A percentile compares a stretch with the other conserved stretches of the same genome.
Conservation (phyloP, 352 stramenopile genomes). For the Globisporangium spiculum region DNA sequence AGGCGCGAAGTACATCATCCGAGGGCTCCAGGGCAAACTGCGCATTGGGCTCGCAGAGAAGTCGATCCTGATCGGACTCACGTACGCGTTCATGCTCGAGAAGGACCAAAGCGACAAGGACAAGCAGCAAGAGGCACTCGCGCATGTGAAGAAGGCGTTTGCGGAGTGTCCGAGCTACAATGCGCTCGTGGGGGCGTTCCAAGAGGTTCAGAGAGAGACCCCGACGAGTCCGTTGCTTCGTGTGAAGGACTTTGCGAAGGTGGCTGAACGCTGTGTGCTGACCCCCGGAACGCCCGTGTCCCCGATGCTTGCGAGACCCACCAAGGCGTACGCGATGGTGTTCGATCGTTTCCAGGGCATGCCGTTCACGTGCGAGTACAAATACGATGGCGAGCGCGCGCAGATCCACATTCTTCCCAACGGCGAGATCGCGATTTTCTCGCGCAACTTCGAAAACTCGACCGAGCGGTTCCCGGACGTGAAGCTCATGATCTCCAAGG, state of each 20-base stretch:
- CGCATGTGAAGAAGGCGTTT: conserved; percentile 97
- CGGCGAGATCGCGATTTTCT: conserved; percentile 96
- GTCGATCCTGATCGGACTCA: conserved; percentile 96
- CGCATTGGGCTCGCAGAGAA: conserved; percentile 97
- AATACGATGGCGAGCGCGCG: conserved; percentile 99
- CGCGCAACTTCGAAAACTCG: conserved; percentile 97
- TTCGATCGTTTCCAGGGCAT: conserved; percentile 95
- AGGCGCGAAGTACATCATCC: conserved; percentile 97
- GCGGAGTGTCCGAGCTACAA: conserved; percentile 97
- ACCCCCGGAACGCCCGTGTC: conserved; percentile 96
- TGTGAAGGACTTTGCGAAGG: conserved; percentile 54
- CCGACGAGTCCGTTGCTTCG: conserved; percentile 40
- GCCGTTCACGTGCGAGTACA: conserved; percentile 99
- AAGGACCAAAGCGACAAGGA: conserved; percentile 80
- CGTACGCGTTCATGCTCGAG: conserved; percentile 93
- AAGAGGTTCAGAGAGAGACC: conserved; percentile 43
- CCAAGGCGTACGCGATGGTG: conserved; percentile 96
- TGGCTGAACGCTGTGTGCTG: conserved; percentile 85
- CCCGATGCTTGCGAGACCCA: conserved; percentile 98
- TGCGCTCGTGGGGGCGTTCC: conserved; percentile 90
- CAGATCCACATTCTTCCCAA: conserved; percentile 92
- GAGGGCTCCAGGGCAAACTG: conserved; percentile 97
- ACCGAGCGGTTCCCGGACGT: conserved; percentile 96
- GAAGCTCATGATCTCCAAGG: conserved; percentile 65
- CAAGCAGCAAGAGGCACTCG: conserved; percentile 87